Percentiles rank a stretch among this genome's conserved stretches.
Conservation (phyloP, 2,329 filamentous ascomycete species). For the Fusarium sp. region DNA sequence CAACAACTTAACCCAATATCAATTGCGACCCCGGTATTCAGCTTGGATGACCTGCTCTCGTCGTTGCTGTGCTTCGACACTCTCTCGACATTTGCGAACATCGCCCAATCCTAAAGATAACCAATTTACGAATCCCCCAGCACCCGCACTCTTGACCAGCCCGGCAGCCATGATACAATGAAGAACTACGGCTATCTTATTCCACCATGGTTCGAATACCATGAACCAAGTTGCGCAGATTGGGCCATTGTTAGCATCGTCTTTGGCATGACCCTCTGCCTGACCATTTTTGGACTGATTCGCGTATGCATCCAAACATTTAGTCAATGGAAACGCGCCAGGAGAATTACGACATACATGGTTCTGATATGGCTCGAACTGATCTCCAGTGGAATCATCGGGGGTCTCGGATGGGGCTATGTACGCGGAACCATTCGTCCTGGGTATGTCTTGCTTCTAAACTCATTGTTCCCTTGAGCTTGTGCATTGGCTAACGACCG, state of each 20-base stretch:
- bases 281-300: constrained; percentile 52
- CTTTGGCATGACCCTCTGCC: constrained; percentile 55
- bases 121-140: background rate
- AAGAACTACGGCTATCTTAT: constrained; percentile 37
- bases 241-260: constrained; percentile 53
- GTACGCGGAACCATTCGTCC: constrained; percentile 50
- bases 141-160: background rate
- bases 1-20: constrained; percentile 18
- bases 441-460: constrained; percentile 29
- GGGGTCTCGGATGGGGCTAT: constrained; percentile 54
- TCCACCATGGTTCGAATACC: constrained; percentile 44
- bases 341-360: constrained; percentile 54
- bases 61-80: background rate
- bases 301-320: constrained; percentile 54
- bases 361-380: constrained; percentile 58
- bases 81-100: background rate
- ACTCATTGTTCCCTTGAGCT: background rate
- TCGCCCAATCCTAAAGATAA: background rate
- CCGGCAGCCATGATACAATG: constrained; percentile 42
- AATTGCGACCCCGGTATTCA: background rate
- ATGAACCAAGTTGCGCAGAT: constrained; percentile 46
- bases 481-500: constrained; percentile 10
- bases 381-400: constrained; percentile 51
- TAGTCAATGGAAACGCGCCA: constrained; percentile 49
- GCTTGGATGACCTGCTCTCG: background rate